Conservation (phyloP, 768 basidiomycete genomes). For the Tylopilus rubrobrunneus region DNA sequence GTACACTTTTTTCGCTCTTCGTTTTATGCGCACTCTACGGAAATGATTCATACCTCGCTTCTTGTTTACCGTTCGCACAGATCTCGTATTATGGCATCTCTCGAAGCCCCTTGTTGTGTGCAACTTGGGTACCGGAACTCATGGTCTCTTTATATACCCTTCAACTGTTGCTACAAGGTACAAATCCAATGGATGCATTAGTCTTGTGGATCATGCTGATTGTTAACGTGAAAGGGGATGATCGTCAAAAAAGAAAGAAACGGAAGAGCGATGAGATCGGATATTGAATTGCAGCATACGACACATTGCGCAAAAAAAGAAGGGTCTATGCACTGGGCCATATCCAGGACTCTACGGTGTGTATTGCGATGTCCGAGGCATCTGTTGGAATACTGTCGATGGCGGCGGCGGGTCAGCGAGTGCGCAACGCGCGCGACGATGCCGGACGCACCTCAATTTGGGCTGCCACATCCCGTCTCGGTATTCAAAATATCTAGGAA, state of each 20-base stretch:
- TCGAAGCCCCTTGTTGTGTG: slow-evolving; percentile 7
- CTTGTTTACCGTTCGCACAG: slow-evolving; percentile 1
- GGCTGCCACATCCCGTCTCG: slow-evolving; percentile 80
- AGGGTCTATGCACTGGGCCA: slow-evolving; percentile 38
- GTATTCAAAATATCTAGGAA: slow-evolving; percentile 79
- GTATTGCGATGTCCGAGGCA: slow-evolving; percentile 62
- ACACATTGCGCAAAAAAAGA: not conserved
- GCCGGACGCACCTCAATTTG: slow-evolving; percentile 58
- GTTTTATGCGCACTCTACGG: not conserved
- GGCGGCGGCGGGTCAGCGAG: not conserved
- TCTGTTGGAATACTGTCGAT: slow-evolving; percentile 55
- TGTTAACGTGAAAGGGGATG: slow-evolving; percentile 4
- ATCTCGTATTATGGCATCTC: not conserved
- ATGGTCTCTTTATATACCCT: slow-evolving; percentile 33
- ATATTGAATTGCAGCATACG: slow-evolving; percentile 17
- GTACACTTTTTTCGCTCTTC: not conserved
- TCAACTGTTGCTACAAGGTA: slow-evolving; percentile 39
- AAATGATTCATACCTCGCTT: slow-evolving; percentile 8
- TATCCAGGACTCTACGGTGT: slow-evolving; percentile 76
- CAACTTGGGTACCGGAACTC: slow-evolving; percentile 17
- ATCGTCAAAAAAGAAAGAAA: slow-evolving; percentile 3
- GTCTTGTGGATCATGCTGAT: slow-evolving; percentile 24
- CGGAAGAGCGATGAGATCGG: slow-evolving; percentile 4
- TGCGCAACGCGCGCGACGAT: not conserved
- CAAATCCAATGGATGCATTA: slow-evolving; percentile 36